These are phyloP conservation scores for Neobulgaria alba DNA, from an alignment of 2,329 filamentous ascomycete species.

Conservation along the genomic window DNA sequence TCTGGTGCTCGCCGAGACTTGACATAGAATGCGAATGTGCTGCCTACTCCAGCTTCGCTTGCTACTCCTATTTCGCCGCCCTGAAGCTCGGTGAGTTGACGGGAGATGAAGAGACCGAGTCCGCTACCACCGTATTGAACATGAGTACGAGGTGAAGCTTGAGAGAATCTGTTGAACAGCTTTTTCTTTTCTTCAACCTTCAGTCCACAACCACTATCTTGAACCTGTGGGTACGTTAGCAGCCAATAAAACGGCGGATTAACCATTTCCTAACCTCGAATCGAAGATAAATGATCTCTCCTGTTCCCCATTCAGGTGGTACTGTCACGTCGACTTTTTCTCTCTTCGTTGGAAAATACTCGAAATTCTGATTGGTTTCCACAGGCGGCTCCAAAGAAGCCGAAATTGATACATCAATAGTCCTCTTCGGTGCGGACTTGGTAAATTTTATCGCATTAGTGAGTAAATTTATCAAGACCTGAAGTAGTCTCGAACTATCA, in stretches of 20 bases:
- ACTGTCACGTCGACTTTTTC: conserved; percentile 35
- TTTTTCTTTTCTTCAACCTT: conserved; percentile 61
- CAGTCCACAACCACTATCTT: conserved; percentile 68
- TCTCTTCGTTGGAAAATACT: conserved; percentile 44
- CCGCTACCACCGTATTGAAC: conserved; percentile 73
- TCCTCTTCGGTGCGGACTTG: conserved; percentile 48
- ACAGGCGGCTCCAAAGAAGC: conserved; percentile 27
- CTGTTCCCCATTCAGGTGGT: conserved; percentile 57
- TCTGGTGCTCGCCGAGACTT: conserved; percentile 14
- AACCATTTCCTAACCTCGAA: conserved; percentile 46
- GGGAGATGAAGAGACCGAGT: conserved; percentile 69
- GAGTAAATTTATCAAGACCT: conserved; percentile 70
- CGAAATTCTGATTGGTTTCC: conserved; percentile 38
- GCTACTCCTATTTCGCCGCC: conserved; percentile 66
- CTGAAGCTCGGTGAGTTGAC: conserved; percentile 69
- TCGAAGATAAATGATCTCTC: conserved; percentile 61
- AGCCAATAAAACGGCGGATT: neutral
- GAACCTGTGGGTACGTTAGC: conserved; percentile 19
- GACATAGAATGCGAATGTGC: conserved; percentile 66
- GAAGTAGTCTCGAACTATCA: conserved; percentile 64
- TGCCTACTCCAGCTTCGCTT: conserved; percentile 57
- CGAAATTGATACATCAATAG: conserved; percentile 33
- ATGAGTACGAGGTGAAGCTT: conserved; percentile 68
- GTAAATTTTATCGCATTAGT: conserved; percentile 57
- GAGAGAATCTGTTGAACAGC: conserved; percentile 72